phyloP scores from a whole-genome alignment of 768 basidiomycete species.

The Lactarius vividus region DNA sequence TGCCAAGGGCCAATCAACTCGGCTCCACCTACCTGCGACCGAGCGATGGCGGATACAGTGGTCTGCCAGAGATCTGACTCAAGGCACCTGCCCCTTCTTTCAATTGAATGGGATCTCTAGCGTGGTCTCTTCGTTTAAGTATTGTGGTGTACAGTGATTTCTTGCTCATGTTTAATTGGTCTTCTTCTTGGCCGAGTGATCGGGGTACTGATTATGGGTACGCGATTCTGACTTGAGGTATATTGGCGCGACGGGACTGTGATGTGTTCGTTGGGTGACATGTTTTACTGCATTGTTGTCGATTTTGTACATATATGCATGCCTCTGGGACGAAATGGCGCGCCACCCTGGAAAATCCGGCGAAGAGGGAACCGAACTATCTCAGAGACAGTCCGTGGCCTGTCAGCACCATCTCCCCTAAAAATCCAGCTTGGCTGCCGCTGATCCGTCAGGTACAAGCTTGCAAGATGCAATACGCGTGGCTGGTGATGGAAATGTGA shows the following conservation, averaged over 20 bases:
- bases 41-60: constrained; percentile 10
- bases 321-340: neutral
- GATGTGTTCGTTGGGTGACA: neutral
- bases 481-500: neutral
- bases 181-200: no score
- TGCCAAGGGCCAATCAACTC: neutral
- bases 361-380: neutral
- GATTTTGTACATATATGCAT: neutral
- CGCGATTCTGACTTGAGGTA: no score
- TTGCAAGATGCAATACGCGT: neutral
- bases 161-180: neutral
- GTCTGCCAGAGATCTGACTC: constrained; percentile 25
- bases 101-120: neutral
- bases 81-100: neutral
- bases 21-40: constrained; percentile 5
- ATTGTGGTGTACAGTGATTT: neutral
- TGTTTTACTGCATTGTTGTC: neutral
- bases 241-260: no score
- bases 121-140: neutral
- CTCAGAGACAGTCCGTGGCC: neutral
- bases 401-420: no score
- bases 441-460: neutral
- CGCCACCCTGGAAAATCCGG: neutral
- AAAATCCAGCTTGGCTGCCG: no score
- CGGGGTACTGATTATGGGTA: no score